Conservation (phyloP, 345 rosid genomes). For the Iberis pinnata region DNA sequence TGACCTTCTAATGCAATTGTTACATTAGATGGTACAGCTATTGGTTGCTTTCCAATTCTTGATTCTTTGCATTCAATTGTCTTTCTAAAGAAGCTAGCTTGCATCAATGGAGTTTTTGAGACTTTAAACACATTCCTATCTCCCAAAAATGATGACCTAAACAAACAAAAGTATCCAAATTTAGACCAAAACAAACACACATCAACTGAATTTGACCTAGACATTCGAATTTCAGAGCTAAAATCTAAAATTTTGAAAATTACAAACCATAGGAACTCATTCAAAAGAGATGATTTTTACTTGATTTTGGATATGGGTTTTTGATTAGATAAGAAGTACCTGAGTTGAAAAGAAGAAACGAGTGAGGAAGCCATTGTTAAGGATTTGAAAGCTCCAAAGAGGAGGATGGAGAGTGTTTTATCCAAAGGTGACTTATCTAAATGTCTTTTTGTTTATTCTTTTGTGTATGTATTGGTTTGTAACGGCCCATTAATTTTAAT, state of each 20-base stretch:
- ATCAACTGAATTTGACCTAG: too few species aligned
- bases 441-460: background rate
- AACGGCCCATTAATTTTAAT: slow-evolving; percentile 23
- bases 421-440: slow-evolving; percentile 23
- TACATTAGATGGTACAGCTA: slow-evolving; percentile 67
- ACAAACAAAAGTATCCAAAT: slow-evolving; percentile 2
- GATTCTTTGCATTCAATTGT: slow-evolving; percentile 82
- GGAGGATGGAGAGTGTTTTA: slow-evolving; percentile 17
- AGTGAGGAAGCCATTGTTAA: slow-evolving; percentile 58
- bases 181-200: background rate
- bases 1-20: slow-evolving; percentile 64
- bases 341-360: slow-evolving; percentile 49
- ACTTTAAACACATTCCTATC: slow-evolving; percentile 41
- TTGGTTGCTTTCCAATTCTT: slow-evolving; percentile 83
- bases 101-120: slow-evolving; percentile 34
- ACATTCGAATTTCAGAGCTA: too few species aligned
- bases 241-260: too few species aligned
- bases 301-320: too few species aligned
- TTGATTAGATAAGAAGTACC: slow-evolving; percentile 28
- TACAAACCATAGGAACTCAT: slow-evolving; percentile 1
- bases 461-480: background rate
- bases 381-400: slow-evolving; percentile 25
- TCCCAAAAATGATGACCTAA: slow-evolving; percentile 61
- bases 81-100: slow-evolving; percentile 41
- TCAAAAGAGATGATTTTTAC: background rate